A percentile compares a stretch with the other conserved stretches of the same genome.
These are phyloP conservation scores for Anethum foeniculum DNA, from an alignment of 140 eudicot genomes.

Conservation along the genomic window DNA sequence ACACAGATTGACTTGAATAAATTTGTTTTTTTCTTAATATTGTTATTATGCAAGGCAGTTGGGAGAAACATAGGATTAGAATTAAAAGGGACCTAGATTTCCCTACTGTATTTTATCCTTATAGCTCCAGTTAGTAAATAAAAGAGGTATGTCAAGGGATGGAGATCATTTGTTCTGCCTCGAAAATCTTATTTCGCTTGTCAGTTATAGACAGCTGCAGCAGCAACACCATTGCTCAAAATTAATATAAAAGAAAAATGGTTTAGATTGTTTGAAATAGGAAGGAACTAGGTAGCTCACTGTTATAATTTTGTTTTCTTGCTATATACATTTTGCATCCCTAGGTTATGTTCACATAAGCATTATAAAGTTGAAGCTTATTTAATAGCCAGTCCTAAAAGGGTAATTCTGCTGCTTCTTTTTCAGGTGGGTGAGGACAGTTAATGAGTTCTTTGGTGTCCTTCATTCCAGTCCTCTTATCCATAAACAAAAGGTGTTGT, in stretches of 20 bases:
- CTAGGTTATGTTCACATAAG: background rate
- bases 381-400: background rate
- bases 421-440: constrained; percentile 91
- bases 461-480: constrained; percentile 55
- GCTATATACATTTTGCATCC: background rate
- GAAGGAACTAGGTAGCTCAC: background rate
- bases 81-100: background rate
- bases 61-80: background rate
- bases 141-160: background rate
- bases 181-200: background rate
- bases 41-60: background rate
- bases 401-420: background rate
- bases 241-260: background rate
- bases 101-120: background rate
- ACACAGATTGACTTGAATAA: background rate
- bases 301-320: background rate
- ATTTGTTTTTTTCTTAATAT: background rate
- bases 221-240: background rate
- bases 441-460: constrained; percentile 60
- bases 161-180: background rate
- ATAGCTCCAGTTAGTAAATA: background rate
- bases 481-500: constrained; percentile 46
- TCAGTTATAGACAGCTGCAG: background rate
- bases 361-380: background rate
- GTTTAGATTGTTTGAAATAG: background rate